Evolutionary conservation across 306 rosid genomes (phyloP).

Genomic region (Sechiopsis laciniata): DNA sequence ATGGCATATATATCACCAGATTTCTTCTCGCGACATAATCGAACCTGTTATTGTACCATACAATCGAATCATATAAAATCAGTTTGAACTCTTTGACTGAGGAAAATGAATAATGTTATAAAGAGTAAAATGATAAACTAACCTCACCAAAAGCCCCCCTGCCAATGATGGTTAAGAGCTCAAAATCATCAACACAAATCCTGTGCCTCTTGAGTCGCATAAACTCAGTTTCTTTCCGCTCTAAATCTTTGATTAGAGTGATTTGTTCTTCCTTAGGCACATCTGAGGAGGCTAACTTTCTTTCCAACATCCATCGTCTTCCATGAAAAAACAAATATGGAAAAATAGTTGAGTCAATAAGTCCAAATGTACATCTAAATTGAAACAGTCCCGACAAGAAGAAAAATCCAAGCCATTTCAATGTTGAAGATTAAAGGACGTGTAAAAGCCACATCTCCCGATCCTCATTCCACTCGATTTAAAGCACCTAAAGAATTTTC

Average conservation of each 20-base stretch:
- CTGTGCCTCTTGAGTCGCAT: constrained; percentile 94
- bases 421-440: neutral
- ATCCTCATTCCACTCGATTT: constrained; percentile 7
- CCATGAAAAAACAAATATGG: constrained; percentile 26
- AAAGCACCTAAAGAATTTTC: neutral
- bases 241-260: constrained; percentile 89
- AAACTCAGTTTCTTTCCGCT: constrained; percentile 91
- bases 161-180: constrained; percentile 89
- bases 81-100: neutral
- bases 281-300: constrained; percentile 77
- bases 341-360: constrained; percentile 18
- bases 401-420: neutral
- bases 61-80: constrained; percentile 12
- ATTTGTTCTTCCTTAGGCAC: constrained; percentile 85
- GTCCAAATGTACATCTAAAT: constrained; percentile 14
- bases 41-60: constrained; percentile 54
- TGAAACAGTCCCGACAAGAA: constrained; percentile 14
- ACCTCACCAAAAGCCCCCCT: constrained; percentile 99
- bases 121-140: constrained; percentile 23
- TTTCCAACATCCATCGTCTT: constrained; percentile 94
- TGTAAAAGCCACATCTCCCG: neutral
- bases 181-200: constrained; percentile 93
- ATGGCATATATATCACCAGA: constrained; percentile 95
- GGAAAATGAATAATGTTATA: neutral
- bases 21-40: constrained; percentile 97